Percentiles rank a stretch among this genome's conserved stretches.
phyloP scores from a whole-genome alignment of 1,284 basidiomycete genomes.

The Cutaneotrichosporon spelunceum region DNA sequence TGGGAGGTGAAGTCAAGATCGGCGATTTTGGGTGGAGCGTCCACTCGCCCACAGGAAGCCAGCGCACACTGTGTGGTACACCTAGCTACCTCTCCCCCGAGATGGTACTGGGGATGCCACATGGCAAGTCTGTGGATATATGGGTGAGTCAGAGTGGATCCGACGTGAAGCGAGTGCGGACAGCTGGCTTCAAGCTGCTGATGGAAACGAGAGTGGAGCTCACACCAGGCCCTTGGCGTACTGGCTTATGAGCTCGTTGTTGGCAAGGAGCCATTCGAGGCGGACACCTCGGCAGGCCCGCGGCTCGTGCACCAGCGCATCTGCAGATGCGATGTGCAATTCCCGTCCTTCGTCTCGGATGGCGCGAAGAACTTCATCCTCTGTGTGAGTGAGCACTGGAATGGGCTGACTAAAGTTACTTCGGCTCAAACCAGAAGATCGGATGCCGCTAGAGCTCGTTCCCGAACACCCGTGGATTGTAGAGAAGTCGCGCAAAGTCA shows the following conservation, averaged over 20 bases:
- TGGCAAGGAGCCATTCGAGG: constrained; percentile 90
- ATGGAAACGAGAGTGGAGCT: background rate
- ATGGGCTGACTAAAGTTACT: constrained; percentile 61
- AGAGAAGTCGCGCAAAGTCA: background rate
- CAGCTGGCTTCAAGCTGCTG: background rate
- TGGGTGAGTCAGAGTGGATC: constrained; percentile 41
- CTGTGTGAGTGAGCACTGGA: constrained; percentile 51
- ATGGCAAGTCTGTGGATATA: constrained; percentile 41
- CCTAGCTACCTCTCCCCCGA: constrained; percentile 94
- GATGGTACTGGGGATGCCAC: constrained; percentile 75
- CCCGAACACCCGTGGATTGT: constrained; percentile 79
- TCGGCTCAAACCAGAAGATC: constrained; percentile 71
- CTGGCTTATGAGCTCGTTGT: constrained; percentile 90
- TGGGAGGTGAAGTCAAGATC: constrained; percentile 96
- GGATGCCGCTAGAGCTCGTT: constrained; percentile 73
- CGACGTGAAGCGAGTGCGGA: background rate
- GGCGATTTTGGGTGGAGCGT: constrained; percentile 99
- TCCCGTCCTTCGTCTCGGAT: constrained; percentile 61
- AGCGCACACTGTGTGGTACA: constrained; percentile 87
- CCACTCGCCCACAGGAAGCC: constrained; percentile 67
- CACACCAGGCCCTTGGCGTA: constrained; percentile 84
- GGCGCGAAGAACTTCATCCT: constrained; percentile 65
- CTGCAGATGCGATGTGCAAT: constrained; percentile 64
- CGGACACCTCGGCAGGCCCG: constrained; percentile 29
- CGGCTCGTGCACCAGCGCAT: constrained; percentile 39